Evolutionary conservation across 495 filamentous ascomycete genomes (phyloP).

Genomic region (Daldinia decipiens): DNA sequence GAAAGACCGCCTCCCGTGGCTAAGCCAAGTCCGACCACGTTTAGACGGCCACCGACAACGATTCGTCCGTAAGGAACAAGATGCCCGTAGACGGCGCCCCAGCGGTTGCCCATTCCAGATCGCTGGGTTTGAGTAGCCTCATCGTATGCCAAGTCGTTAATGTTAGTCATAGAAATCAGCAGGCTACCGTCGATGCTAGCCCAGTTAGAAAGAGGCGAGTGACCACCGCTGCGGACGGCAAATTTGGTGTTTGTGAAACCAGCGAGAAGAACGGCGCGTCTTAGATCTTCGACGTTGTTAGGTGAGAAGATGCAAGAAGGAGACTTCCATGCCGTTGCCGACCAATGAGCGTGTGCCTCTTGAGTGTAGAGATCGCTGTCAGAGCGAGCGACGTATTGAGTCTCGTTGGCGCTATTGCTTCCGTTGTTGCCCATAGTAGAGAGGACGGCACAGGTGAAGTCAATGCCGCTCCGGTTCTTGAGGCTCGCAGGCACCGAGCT

Average conservation of each 20-base stretch:
- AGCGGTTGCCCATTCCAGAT: slow-evolving; percentile 11
- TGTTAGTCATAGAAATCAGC: slow-evolving; percentile 9
- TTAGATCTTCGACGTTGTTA: not conserved
- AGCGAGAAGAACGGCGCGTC: not conserved
- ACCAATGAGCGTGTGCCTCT: slow-evolving; percentile 15
- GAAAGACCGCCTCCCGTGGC: slow-evolving; percentile 5
- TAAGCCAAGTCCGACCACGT: not conserved
- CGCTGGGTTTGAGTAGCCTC: slow-evolving; percentile 6
- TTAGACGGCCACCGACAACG: slow-evolving; percentile 6
- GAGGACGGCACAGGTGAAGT: slow-evolving; percentile 3
- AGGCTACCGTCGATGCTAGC: slow-evolving; percentile 3
- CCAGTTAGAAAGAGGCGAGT: slow-evolving; percentile 11
- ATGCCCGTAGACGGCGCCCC: not conserved
- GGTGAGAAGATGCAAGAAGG: slow-evolving; percentile 8
- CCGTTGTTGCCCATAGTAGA: not conserved
- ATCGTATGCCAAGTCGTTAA: slow-evolving; percentile 7
- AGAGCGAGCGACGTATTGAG: slow-evolving; percentile 4
- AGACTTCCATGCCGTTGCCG: slow-evolving; percentile 8
- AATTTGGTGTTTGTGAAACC: slow-evolving; percentile 4
- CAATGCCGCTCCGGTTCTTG: not conserved
- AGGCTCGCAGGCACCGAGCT: not conserved
- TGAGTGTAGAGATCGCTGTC: not conserved
- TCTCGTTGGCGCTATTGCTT: not conserved
- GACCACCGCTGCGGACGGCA: slow-evolving; percentile 8
- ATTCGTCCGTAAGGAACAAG: slow-evolving; percentile 7